A percentile compares a stretch with the other conserved stretches of the same genome.
Conservation (phyloP, 495 filamentous ascomycete genomes). For the Penicillium paradoxum region DNA sequence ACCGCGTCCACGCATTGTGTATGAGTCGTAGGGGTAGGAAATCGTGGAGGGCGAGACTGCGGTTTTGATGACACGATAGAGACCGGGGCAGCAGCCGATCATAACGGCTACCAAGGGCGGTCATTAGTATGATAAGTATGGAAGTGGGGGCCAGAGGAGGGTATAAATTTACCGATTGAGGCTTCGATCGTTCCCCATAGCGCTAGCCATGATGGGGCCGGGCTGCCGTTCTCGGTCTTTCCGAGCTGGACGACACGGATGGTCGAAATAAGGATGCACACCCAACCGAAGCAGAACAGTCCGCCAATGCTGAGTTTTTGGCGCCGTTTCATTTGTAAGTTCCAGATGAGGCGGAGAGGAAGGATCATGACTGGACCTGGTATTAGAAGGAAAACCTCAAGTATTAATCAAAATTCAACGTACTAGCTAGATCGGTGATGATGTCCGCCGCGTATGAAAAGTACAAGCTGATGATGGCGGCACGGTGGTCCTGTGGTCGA, state of each 20-base stretch:
- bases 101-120: slow-evolving; percentile 9
- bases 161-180: slow-evolving; percentile 15
- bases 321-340: slow-evolving; percentile 37
- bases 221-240: slow-evolving; percentile 5
- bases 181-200: slow-evolving; percentile 27
- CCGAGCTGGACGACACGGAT: slow-evolving; percentile 41
- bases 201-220: slow-evolving; percentile 22
- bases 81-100: slow-evolving; percentile 21
- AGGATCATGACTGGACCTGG: slow-evolving; percentile 44
- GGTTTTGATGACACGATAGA: slow-evolving; percentile 18
- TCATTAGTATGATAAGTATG: neutral
- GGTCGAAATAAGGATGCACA: slow-evolving; percentile 48
- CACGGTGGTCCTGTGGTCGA: slow-evolving; percentile 26
- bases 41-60: slow-evolving; percentile 4
- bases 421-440: slow-evolving; percentile 43
- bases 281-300: slow-evolving; percentile 46
- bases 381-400: neutral
- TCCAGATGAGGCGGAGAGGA: slow-evolving; percentile 46
- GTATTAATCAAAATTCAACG: no score
- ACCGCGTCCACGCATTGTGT: slow-evolving; percentile 1
- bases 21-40: slow-evolving; percentile 15
- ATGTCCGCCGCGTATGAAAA: slow-evolving; percentile 39
- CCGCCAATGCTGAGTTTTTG: slow-evolving; percentile 45
- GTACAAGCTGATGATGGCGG: slow-evolving; percentile 38
- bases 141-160: neutral